Evolutionary conservation across 345 rosid species (phyloP).

Genomic region (Eucalyptus leucophloia): DNA sequence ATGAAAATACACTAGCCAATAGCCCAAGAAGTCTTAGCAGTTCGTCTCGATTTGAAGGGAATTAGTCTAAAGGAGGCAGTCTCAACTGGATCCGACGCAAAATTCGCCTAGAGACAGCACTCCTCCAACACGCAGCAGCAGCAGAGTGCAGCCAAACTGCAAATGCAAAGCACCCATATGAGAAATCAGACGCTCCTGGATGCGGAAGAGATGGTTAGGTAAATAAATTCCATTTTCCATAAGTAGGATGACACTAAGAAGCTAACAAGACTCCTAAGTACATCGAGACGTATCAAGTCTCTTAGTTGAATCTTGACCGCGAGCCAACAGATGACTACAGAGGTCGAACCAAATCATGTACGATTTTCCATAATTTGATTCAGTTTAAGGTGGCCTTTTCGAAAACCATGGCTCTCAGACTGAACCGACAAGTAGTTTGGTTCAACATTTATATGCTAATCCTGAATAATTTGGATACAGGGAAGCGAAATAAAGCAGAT

Average conservation of each 20-base stretch:
- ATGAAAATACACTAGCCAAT: background rate
- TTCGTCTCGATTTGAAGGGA: background rate
- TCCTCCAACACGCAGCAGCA: conserved; percentile 23
- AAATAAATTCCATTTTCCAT: background rate
- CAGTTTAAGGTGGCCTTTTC: background rate
- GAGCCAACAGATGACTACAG: background rate
- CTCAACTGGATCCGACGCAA: background rate
- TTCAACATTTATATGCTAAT: background rate
- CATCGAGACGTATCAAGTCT: background rate
- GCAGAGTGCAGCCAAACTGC: conserved; percentile 30
- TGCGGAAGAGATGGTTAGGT: background rate
- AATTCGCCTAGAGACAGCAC: conserved; percentile 5
- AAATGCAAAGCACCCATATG: background rate
- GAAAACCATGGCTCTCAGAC: background rate
- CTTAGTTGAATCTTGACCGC: background rate
- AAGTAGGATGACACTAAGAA: background rate
- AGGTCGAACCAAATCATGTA: background rate
- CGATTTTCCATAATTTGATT: background rate
- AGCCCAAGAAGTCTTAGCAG: background rate
- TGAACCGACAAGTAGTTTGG: background rate
- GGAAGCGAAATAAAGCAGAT: background rate
- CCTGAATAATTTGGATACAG: background rate
- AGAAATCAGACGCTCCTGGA: background rate
- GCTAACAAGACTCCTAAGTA: background rate
- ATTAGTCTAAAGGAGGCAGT: background rate